Evolutionary conservation across 1,284 basidiomycete species (phyloP), one percentile per base, ranked within the genome.

Genomic region (Coniophora puteana): DNA sequence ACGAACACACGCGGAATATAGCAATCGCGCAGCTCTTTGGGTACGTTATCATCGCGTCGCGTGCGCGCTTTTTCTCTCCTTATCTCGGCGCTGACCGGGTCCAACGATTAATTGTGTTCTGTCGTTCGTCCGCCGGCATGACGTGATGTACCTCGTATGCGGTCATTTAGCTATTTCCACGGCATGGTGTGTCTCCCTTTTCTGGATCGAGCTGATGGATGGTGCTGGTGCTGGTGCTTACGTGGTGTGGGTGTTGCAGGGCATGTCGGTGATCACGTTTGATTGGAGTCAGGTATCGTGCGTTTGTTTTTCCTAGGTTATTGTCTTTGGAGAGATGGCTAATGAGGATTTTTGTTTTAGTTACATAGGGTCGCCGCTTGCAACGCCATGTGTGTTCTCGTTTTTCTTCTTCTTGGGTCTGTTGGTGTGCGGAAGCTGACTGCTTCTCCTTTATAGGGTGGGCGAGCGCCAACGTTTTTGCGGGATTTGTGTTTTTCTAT

Each of bases 401-500:
- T 10, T 36, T 10, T 18, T 12, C n/a, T 25, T 20, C 7, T 18
- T 21, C 4, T 43, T 46, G 22, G 25, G 44, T 18, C 13, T 8
- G 3, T 16, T n/a, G n/a, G n/a, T n/a, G n/a, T n/a, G n/a, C n/a
- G n/a, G n/a, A 27, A 20, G 14, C 16, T 25, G 57, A 60, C 3
- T 13, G 31, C 11, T 37, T 49, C 3, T 51, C 32, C 5, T 36
- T 5, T 17, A 55, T 48, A 42, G 69, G 69, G 74, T 76, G 74
- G 72, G 70, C 73, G 1, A 62, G 67, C 40, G 80, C 76, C 36
- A 90, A 90, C 59, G 69, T 86, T 27, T 71, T 78, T 10, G 59
- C 67, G 16, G 85, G 83, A 0, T 89, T 89, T 52, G 57, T 84
- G 24, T 44, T 83, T 29, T 74, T 77, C 54, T 74, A 69, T 51